Evolutionary conservation across 2,329 filamentous ascomycete genomes (phyloP), one percentile per base, ranked within the genome.

Genomic region (Aspergillus amoenus): DNA sequence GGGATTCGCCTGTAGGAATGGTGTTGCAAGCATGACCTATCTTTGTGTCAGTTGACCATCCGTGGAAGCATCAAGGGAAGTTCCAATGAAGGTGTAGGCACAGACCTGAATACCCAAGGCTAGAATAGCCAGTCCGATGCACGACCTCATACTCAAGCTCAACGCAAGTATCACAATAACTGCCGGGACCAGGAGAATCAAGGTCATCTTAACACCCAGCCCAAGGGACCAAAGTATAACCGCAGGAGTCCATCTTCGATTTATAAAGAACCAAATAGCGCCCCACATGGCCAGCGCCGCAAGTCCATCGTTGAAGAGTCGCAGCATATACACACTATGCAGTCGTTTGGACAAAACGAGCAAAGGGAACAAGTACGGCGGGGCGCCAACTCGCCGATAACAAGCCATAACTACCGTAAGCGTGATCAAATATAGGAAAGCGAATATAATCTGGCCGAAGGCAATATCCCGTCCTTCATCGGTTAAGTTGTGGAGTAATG

Each of bases 301-400:
- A 70, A 96, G 90, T 65, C 92, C 91, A 76, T 99, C 94, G 76
- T 99, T 99, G 81, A 99, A 99, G 69, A 93, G 88, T 43, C 94
- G 86, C 55, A 99, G 82, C 65, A 99, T 78, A 70, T 94, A 99
- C 65, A 99, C 89, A 73, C 91, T 96, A 74, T 99, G 94, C 24
- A 97, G 79, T 37, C 94, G 85, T 75, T 97, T 97, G 55, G 93
- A 97, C 45, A 96, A 78, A 52, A 96, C 84, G 49, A 99, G 82
- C 58, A 97, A 81, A 0, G 91, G 88, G 61, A 96, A 88, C 56
- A 97, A 80, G 74, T 95, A 97, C 0, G 91, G 91, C 8, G 94
- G 93, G 17, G 76, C 76, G 9, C 68, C 64, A 3, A 72, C 67
- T 18, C 71, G 67, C 49, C 72, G 66, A 61, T 99, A 97, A 76